Percentiles rank a stretch among this genome's conserved stretches.
Evolutionary conservation across 371 early-diverging fungal species (phyloP).

Genomic region (Parasitella parasitica): DNA sequence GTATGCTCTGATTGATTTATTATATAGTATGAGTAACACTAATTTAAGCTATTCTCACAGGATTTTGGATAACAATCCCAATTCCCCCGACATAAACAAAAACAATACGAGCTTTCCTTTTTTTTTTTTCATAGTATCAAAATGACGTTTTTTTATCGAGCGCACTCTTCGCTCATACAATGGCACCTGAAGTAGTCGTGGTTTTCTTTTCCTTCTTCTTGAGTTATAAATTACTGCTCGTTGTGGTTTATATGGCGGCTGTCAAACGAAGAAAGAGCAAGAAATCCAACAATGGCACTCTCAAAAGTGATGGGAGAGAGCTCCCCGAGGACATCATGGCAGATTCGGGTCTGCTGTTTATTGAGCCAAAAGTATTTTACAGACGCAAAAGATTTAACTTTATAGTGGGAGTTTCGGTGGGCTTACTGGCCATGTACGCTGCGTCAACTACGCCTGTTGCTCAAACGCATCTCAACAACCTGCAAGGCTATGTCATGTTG

Average conservation of each 20-base stretch:
- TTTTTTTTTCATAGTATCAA: background rate
- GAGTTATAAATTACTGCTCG: background rate
- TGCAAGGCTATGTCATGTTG: constrained; percentile 37
- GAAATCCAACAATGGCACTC: background rate
- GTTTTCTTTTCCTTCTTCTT: constrained; percentile 1
- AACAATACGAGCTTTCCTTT: background rate
- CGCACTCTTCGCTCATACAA: background rate
- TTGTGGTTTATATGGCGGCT: background rate
- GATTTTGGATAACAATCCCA: too few relatives aligned
- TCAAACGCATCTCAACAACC: constrained; percentile 32
- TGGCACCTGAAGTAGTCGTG: background rate
- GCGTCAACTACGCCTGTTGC: constrained; percentile 40
- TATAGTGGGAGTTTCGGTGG: constrained; percentile 32
- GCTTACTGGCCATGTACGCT: constrained; percentile 28
- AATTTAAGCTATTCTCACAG: too few relatives aligned
- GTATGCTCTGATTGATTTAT: too few relatives aligned
- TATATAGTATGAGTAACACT: too few relatives aligned
- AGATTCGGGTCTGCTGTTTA: constrained; percentile 9
- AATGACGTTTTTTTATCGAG: background rate
- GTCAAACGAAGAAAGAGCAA: constrained; percentile 1
- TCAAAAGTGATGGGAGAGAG: background rate
- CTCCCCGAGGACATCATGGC: constrained; percentile 28
- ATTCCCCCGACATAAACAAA: too few relatives aligned
- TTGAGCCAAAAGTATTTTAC: constrained; percentile 21
- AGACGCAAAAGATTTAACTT: constrained; percentile 43